A percentile compares a stretch with the other conserved stretches of the same genome.
phyloP scores from a whole-genome alignment of 768 basidiomycete genomes.

The Infundibulicybe gibba region DNA sequence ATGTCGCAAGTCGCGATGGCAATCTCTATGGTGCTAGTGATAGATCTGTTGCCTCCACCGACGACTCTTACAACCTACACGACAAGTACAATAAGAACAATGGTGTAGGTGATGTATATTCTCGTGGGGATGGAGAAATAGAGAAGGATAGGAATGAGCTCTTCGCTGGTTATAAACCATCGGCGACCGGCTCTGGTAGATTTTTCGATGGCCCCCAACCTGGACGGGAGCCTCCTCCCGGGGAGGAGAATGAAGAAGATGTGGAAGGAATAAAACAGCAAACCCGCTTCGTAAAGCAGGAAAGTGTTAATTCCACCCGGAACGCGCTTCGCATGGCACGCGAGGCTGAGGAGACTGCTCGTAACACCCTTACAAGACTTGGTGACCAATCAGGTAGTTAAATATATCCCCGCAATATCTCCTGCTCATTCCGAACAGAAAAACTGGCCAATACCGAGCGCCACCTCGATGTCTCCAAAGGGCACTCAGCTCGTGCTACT shows the following conservation, averaged over 20 bases:
- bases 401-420: background rate
- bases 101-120: constrained; percentile 61
- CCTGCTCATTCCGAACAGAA: constrained; percentile 37
- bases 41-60: constrained; percentile 7
- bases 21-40: constrained; percentile 42
- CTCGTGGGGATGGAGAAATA: constrained; percentile 55
- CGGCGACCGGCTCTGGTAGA: constrained; percentile 55
- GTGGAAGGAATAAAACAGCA: constrained; percentile 94
- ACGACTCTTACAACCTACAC: constrained; percentile 16
- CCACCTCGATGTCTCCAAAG: constrained; percentile 89
- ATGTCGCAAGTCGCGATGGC: constrained; percentile 68
- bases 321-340: constrained; percentile 91
- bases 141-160: constrained; percentile 70
- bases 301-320: constrained; percentile 82
- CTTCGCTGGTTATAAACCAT: constrained; percentile 70
- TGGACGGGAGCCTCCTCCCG: constrained; percentile 45
- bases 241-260: constrained; percentile 82
- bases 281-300: constrained; percentile 86
- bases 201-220: constrained; percentile 63
- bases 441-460: constrained; percentile 92
- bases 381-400: constrained; percentile 89
- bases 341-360: constrained; percentile 96
- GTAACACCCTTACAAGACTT: constrained; percentile 76
- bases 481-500: constrained; percentile 81
- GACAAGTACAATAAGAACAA: constrained; percentile 52